Evolutionary conservation across 148 eudicot species (phyloP), one percentile per base, ranked within the genome.

Genomic region (Cornus kousa): DNA sequence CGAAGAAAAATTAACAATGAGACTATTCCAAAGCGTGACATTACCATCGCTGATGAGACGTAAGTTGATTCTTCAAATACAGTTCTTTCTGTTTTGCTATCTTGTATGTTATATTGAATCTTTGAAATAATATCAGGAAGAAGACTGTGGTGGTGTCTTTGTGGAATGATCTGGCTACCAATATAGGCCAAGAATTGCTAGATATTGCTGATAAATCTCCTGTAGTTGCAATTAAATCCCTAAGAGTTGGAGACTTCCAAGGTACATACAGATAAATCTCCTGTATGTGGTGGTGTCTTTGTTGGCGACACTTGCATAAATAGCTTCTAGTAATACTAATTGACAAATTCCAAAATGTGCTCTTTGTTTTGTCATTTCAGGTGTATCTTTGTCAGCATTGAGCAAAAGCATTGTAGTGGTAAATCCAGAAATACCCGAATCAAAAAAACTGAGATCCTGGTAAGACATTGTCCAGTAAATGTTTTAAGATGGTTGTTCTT

Each of bases 41-140:
- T 97, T 75, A 91, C 93, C 32, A 92, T 97, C 77, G 97, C 99
- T 60, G 98, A 97, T 89, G 97, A 91, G 82, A 87, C 98, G 98
- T 97, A 81, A 83, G 92, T 66, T 37, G 8, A 12, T 5, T 6
- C 33, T 6, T 46, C 13, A 16, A 19, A n/a, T 62, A 19, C 0
- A 22, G 12, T 0, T 35, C 5, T 35, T 13, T 69, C 1, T 8
- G 65, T 16, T 73, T 39, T 20, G 12, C 43, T 23, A 39, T 37
- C 13, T 48, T 78, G 37, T 31, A 46, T 57, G 74, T 32, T 22
- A 19, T 60, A 71, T 67, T 82, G n/a, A 81, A 23, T 5, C 40
- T 53, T 5, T 39, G 66, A 46, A 17, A 37, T 31, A 7, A 19
- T 64, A 40, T 40, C 92, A 97, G 99, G 89, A 97, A 94, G 85